These are phyloP conservation scores for Candida nanaspora DNA, from an alignment of 805 yeast genomes.

Conservation along the genomic window DNA sequence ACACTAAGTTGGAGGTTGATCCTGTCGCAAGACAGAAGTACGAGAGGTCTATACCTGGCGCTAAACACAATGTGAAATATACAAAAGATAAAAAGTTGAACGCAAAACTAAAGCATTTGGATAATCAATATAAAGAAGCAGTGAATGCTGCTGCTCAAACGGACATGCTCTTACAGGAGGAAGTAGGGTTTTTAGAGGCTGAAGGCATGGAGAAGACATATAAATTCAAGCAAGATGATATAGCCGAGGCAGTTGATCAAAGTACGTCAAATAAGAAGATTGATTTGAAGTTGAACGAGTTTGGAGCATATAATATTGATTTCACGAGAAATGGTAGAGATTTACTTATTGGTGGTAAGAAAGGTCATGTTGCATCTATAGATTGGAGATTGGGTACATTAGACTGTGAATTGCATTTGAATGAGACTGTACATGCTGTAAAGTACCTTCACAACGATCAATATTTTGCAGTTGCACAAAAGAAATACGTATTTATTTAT, in stretches of 20 bases:
- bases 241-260: conserved; percentile 66
- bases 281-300: conserved; percentile 62
- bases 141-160: conserved; percentile 80
- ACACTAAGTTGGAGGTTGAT: neutral
- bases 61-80: conserved; percentile 20
- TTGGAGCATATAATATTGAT: conserved; percentile 82
- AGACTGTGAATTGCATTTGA: conserved; percentile 73
- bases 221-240: conserved; percentile 77
- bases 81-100: conserved; percentile 55
- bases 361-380: conserved; percentile 93
- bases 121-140: conserved; percentile 69
- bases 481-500: conserved; percentile 86
- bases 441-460: conserved; percentile 89
- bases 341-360: conserved; percentile 75
- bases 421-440: conserved; percentile 87
- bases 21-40: conserved; percentile 2
- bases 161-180: conserved; percentile 78
- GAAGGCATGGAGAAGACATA: conserved; percentile 94
- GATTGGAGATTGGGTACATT: conserved; percentile 89
- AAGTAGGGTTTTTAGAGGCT: conserved; percentile 81
- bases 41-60: conserved; percentile 9
- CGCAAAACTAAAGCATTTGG: conserved; percentile 60
- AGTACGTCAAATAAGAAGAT: conserved; percentile 70
- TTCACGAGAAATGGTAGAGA: conserved; percentile 86
- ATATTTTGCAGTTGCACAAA: conserved; percentile 94